These are phyloP conservation scores for Persicaria maculosa DNA, from an alignment of 148 eudicot genomes.

Conservation along the genomic window DNA sequence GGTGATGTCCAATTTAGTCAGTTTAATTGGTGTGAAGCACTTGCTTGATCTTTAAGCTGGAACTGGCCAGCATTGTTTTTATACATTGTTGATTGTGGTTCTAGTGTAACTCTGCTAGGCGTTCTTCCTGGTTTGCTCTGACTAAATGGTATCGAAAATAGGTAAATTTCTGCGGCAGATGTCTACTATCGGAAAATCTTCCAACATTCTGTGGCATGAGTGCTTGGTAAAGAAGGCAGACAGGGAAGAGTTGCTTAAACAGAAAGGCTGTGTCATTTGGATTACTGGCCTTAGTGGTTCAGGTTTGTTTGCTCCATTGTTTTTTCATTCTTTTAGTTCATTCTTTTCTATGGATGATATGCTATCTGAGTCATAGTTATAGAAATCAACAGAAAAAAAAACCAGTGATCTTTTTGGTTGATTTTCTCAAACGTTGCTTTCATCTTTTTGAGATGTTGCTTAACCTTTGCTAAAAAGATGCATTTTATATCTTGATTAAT, in stretches of 20 bases:
- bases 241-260: conserved; percentile 71
- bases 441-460: not conserved
- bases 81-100: not conserved
- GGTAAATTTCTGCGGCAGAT: conserved; percentile 30
- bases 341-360: no score
- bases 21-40: not conserved
- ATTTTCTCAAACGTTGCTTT: not conserved
- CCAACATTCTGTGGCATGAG: conserved; percentile 86
- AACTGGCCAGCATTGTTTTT: not conserved
- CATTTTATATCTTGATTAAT: no score
- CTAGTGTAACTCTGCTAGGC: not conserved
- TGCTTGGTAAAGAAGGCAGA: conserved; percentile 59
- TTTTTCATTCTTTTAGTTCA: no score
- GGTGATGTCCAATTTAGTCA: no score
- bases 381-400: no score
- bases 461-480: no score
- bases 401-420: not conserved
- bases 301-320: no score
- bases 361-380: no score
- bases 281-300: conserved; percentile 18
- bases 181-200: conserved; percentile 50
- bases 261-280: conserved; percentile 74
- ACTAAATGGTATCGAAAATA: conserved; percentile 14
- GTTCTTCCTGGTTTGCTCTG: not conserved
- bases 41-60: not conserved